Conservation (phyloP, 345 rosid genomes). For the Salix purpurea region DNA sequence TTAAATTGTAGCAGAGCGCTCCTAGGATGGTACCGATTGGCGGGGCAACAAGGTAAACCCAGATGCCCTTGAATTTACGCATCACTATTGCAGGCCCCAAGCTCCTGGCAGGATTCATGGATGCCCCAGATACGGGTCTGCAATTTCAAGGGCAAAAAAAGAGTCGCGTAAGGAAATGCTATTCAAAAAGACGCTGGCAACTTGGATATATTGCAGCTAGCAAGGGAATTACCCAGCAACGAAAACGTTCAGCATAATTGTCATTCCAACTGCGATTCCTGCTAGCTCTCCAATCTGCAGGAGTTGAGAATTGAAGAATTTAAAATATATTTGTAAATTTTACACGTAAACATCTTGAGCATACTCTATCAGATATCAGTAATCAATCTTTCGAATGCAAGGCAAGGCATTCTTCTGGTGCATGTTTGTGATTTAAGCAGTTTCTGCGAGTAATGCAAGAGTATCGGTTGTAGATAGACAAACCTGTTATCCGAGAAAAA, state of each 20-base stretch:
- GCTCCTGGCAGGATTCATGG: constrained; percentile 43
- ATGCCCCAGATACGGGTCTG: constrained; percentile 42
- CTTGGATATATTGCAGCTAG: background rate
- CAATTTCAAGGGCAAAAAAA: background rate
- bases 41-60: constrained; percentile 37
- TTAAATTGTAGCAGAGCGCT: constrained; percentile 29
- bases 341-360: background rate
- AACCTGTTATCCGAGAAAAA: no score
- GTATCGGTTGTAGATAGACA: no score
- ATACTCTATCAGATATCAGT: background rate
- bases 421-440: no score
- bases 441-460: no score
- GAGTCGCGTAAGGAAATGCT: no score
- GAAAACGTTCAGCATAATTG: constrained; percentile 20
- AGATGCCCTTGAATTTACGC: constrained; percentile 20
- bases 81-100: constrained; percentile 38
- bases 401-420: no score
- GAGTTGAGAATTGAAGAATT: background rate
- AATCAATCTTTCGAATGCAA: no score
- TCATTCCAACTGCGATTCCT: constrained; percentile 27
- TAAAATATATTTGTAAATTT: background rate
- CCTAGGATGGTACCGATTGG: constrained; percentile 24
- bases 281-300: constrained; percentile 20
- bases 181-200: background rate
- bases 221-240: constrained; percentile 15